Conservation (phyloP, 768 basidiomycete genomes). For the Paxillus involutus region DNA sequence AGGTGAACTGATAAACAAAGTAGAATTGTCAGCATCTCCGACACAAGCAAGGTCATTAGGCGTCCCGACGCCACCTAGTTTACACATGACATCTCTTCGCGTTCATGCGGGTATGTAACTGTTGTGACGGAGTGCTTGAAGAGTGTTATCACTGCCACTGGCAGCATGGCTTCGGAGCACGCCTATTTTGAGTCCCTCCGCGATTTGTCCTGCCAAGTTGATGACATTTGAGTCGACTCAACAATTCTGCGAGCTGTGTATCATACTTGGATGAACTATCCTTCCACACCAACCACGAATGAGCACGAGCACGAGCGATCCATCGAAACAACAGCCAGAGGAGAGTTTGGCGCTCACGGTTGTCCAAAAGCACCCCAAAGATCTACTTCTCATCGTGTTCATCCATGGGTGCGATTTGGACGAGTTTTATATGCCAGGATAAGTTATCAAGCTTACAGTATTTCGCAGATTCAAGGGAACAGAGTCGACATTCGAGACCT, state of each 20-base stretch:
- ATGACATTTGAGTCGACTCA: neutral
- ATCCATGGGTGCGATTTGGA: slow-evolving; percentile 65
- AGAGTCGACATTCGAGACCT: slow-evolving; percentile 72
- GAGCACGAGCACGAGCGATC: slow-evolving; percentile 2
- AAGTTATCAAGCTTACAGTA: slow-evolving; percentile 2
- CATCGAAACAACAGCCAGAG: slow-evolving; percentile 5
- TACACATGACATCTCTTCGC: too few relatives aligned
- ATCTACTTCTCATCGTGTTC: slow-evolving; percentile 68
- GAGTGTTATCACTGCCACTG: neutral
- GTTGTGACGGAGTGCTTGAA: too few relatives aligned
- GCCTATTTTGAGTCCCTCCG: neutral
- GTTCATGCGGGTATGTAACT: too few relatives aligned
- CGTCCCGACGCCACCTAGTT: too few relatives aligned
- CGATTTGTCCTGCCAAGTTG: neutral
- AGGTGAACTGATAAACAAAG: too few relatives aligned
- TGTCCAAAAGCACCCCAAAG: slow-evolving; percentile 22
- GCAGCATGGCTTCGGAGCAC: neutral
- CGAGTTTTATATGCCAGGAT: neutral
- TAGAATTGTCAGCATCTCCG: too few relatives aligned
- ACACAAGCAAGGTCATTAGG: too few relatives aligned
- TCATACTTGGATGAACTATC: neutral
- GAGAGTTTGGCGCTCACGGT: neutral
- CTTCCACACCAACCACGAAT: slow-evolving; percentile 3
- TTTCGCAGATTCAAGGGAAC: slow-evolving; percentile 51
- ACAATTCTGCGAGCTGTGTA: neutral